Evolutionary conservation across 306 rosid species (phyloP).

Genomic region (Arachis stenosperma): DNA sequence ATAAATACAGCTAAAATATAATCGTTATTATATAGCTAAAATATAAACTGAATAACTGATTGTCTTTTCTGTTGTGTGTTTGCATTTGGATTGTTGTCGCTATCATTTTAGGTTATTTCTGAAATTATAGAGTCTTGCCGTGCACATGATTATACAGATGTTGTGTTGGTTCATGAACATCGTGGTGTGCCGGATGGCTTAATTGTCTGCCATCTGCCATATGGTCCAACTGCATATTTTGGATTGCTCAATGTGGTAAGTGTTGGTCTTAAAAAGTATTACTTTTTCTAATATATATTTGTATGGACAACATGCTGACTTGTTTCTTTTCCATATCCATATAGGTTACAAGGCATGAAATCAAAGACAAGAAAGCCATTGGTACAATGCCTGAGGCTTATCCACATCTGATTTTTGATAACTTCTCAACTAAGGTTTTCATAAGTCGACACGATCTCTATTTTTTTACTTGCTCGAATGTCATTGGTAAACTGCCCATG

Average conservation of each 20-base stretch:
- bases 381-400: constrained; percentile 97
- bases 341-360: constrained; percentile 92
- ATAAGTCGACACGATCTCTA: constrained; percentile 21
- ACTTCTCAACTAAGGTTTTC: constrained; percentile 84
- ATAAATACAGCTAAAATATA: constrained; percentile 20
- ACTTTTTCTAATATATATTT: neutral
- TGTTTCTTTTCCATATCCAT: constrained; percentile 39
- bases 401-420: constrained; percentile 80
- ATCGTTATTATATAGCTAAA: neutral
- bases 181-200: constrained; percentile 96
- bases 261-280: constrained; percentile 33
- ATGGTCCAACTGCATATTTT: constrained; percentile 96
- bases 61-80: neutral
- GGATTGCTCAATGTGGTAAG: constrained; percentile 86
- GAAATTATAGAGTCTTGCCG: constrained; percentile 92
- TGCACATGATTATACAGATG: constrained; percentile 83
- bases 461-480: neutral
- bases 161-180: constrained; percentile 89
- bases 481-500: constrained; percentile 4
- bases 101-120: constrained; percentile 70
- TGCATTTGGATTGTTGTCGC: neutral
- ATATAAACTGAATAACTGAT: too few species aligned
- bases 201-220: constrained; percentile 82
- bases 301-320: constrained; percentile 31
- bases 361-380: constrained; percentile 75